Base-by-base conservation (phyloP, 1,284 basidiomycete species). In the Bjerkandera adusta region DNA sequence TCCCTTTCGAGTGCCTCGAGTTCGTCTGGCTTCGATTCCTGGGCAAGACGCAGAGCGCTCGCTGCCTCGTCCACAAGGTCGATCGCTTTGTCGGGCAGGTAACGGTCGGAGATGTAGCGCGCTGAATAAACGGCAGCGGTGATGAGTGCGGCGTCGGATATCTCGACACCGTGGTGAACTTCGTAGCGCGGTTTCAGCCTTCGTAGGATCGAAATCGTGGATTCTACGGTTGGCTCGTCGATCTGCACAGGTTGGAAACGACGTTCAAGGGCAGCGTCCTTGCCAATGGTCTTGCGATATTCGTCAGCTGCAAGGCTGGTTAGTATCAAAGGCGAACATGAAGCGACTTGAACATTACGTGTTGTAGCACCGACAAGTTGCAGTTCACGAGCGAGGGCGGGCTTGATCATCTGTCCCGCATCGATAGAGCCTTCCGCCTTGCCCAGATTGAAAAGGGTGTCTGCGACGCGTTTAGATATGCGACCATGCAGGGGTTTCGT, bases 391-490 rank as follows among this genome's bases (percentile, higher is more conserved):
- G 91, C 92, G 3, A 95, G 75, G 0, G 90, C 87, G 25, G 90
- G 89, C 60, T 92, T 93, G 55, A 93, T 89, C 86, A 92, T 89
- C 60, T 96, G 91, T 0, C 89, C 91, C 1, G 89, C 93, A 57
- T 96, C 92, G 53, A 97, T 86, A 50, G 87, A 88, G 7, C 93
- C 93, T 69, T 96, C 93, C 0, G 90, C 79, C 66, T 96, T 96
- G 2, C 93, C 93, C 10, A 95, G 78, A 53, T 92, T 87, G 69
- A 93, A 86, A 5, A 92, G 71, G 0, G 78, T 86, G 53, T 90
- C 85, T 86, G 49, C 10, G 41, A 2, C 56, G n/a, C n/a, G n/a
- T n/a, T n/a, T n/a, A n/a, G n/a, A n/a, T n/a, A n/a, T n/a, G n/a
- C n/a, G n/a, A n/a, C n/a, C n/a, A n/a, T n/a, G n/a, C n/a, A n/a